Conservation (phyloP, 2,329 filamentous ascomycete genomes). For the Stagonosporopsis tanaceti region DNA sequence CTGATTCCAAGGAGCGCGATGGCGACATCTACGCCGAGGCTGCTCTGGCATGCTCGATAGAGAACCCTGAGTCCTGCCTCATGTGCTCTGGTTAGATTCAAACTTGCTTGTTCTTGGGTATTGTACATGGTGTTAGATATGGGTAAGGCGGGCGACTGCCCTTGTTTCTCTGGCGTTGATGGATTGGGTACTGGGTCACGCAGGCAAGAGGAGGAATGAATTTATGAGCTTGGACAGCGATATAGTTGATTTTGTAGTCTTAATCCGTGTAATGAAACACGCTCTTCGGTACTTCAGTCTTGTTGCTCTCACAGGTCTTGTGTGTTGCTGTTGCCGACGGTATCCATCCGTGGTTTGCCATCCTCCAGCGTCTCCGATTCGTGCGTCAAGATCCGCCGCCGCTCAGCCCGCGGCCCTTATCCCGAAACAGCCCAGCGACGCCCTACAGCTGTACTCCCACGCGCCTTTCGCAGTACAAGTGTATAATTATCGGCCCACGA, state of each 20-base stretch:
- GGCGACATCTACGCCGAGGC: conserved; percentile 95
- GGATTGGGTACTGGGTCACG: conserved; percentile 20
- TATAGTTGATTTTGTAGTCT: conserved; percentile 17
- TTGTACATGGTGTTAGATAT: conserved; percentile 20
- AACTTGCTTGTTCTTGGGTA: conserved; percentile 7
- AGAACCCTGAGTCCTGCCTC: conserved; percentile 91
- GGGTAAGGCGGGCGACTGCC: conserved; percentile 23
- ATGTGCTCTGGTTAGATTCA: conserved; percentile 92
- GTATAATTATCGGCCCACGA: background rate
- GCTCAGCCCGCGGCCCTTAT: conserved; percentile 10
- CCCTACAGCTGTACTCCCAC: conserved; percentile 19
- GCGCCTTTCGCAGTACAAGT: conserved; percentile 15
- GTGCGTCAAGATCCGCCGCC: conserved; percentile 12
- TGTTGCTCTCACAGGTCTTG: background rate
- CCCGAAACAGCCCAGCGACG: conserved; percentile 16
- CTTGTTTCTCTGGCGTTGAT: conserved; percentile 24
- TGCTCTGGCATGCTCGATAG: conserved; percentile 92
- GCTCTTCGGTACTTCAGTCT: background rate
- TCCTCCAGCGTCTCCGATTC: conserved; percentile 18
- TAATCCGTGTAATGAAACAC: conserved; percentile 21
- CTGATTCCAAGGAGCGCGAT: conserved; percentile 77
- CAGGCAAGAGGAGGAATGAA: conserved; percentile 31
- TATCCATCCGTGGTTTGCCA: conserved; percentile 1
- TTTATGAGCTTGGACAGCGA: conserved; percentile 32
- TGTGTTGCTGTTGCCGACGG: background rate